Evolutionary conservation across 441 rosid genomes (phyloP).

Genomic region (Eruca vesicaria): DNA sequence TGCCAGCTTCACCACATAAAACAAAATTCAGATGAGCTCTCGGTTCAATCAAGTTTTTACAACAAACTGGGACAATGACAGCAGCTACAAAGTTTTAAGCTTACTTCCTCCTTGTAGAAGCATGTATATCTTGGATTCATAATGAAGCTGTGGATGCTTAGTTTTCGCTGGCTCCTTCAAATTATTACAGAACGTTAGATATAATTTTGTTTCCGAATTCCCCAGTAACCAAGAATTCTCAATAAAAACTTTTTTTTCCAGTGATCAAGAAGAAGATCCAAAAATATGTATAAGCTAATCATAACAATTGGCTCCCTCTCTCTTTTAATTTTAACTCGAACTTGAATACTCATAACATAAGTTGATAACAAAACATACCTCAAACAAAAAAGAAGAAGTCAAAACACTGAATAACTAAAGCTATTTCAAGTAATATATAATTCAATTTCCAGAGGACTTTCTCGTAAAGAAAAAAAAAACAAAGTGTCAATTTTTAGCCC

Average conservation of each 20-base stretch:
- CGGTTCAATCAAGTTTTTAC: neutral
- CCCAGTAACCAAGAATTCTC: neutral
- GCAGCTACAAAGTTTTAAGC: constrained; percentile 16
- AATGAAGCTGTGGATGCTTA: constrained; percentile 97
- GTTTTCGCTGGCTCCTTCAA: constrained; percentile 92
- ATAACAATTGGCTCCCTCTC: neutral
- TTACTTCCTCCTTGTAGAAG: constrained; percentile 99
- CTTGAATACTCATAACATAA: neutral
- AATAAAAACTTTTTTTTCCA: neutral
- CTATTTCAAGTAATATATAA: neutral
- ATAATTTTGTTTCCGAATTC: neutral
- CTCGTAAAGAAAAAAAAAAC: neutral
- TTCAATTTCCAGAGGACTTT: neutral
- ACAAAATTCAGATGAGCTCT: neutral
- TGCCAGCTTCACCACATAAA: constrained; percentile 61
- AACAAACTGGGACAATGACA: neutral
- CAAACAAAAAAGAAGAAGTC: too few species aligned
- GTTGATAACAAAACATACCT: neutral
- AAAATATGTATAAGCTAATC: neutral
- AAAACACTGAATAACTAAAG: neutral
- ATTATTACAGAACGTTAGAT: constrained; percentile 1
- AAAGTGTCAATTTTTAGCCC: neutral
- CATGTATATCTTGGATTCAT: constrained; percentile 96
- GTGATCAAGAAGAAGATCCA: neutral
- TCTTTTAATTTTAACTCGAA: neutral